Percentiles rank a stretch among this genome's conserved stretches.
Evolutionary conservation across 768 basidiomycete genomes (phyloP).

Genomic region (Mycena metata): DNA sequence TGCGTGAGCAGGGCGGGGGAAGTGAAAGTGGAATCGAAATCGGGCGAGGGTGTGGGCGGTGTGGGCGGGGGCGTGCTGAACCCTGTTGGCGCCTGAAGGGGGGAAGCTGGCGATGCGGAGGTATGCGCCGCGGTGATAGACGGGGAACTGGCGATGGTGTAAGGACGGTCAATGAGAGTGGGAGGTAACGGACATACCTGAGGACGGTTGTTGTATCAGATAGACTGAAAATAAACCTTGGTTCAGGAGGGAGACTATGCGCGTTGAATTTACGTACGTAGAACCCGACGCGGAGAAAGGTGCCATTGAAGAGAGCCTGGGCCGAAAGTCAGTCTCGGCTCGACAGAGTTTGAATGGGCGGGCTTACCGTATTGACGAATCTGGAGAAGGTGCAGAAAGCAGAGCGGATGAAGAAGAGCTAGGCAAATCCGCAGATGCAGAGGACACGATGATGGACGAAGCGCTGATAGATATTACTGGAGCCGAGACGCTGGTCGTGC

Average conservation of each 20-base stretch:
- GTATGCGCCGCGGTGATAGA: background rate
- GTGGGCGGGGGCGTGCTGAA: background rate
- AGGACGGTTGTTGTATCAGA: too few relatives aligned
- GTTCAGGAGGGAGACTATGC: background rate
- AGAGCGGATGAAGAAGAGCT: slow-evolving; percentile 6
- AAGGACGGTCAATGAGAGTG: background rate
- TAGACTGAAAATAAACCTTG: too few relatives aligned
- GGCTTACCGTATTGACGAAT: slow-evolving; percentile 13
- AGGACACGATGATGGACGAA: too few relatives aligned
- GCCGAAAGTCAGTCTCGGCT: slow-evolving; percentile 6
- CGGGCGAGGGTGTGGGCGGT: background rate
- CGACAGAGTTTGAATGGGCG: background rate
- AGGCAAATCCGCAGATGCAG: background rate
- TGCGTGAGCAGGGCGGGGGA: background rate
- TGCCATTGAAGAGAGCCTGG: slow-evolving; percentile 6
- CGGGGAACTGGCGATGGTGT: slow-evolving; percentile 7
- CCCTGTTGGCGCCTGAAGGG: slow-evolving; percentile 1
- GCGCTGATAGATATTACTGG: slow-evolving; percentile 6
- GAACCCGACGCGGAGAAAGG: slow-evolving; percentile 1
- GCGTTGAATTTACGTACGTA: slow-evolving; percentile 11
- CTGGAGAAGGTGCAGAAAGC: slow-evolving; percentile 14
- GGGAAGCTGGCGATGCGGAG: background rate
- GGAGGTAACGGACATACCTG: too few relatives aligned
- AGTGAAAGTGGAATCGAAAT: too few relatives aligned
- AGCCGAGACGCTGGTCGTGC: background rate